Percentiles rank a stretch among this genome's conserved stretches.
phyloP scores from a whole-genome alignment of 2,329 filamentous ascomycete species.

The Colletotrichum tanaceti region DNA sequence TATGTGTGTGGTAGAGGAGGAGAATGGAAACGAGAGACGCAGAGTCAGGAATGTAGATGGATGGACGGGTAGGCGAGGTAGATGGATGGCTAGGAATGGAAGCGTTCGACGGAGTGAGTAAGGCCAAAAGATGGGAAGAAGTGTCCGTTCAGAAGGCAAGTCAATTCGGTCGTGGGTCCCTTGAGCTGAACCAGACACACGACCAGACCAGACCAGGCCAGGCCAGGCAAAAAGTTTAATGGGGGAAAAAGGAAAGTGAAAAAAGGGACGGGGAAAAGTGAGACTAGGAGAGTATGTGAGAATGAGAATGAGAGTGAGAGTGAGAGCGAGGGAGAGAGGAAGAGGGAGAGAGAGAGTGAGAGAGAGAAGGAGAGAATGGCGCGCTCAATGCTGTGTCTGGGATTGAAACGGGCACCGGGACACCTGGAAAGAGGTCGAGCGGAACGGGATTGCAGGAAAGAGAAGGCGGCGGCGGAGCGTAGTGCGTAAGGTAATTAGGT shows the following conservation, averaged over 20 bases:
- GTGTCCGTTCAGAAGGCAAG: neutral
- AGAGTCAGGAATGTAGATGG: neutral
- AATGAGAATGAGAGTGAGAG: too few species aligned
- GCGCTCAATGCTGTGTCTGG: slow-evolving; percentile 29
- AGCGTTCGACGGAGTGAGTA: neutral
- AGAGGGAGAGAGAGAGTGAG: too few species aligned
- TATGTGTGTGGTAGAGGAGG: neutral
- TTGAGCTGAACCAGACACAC: neutral
- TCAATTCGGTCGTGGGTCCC: neutral
- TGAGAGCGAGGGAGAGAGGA: too few species aligned
- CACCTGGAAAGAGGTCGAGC: slow-evolving; percentile 27
- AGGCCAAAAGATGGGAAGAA: slow-evolving; percentile 1
- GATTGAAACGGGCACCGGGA: slow-evolving; percentile 37
- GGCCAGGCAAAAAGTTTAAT: neutral
- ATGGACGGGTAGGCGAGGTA: too few species aligned
- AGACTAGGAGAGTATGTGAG: too few species aligned
- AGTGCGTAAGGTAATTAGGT: too few species aligned
- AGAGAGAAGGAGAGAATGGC: neutral
- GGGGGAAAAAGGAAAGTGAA: neutral
- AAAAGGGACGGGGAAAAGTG: too few species aligned
- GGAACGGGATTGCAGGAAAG: neutral
- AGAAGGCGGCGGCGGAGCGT: neutral
- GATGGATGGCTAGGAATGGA: neutral
- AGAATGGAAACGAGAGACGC: neutral
- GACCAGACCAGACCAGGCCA: neutral